These are phyloP conservation scores for Umbelopsis sp. DNA, from an alignment of 371 early-diverging fungal species.

Conservation along the genomic window DNA sequence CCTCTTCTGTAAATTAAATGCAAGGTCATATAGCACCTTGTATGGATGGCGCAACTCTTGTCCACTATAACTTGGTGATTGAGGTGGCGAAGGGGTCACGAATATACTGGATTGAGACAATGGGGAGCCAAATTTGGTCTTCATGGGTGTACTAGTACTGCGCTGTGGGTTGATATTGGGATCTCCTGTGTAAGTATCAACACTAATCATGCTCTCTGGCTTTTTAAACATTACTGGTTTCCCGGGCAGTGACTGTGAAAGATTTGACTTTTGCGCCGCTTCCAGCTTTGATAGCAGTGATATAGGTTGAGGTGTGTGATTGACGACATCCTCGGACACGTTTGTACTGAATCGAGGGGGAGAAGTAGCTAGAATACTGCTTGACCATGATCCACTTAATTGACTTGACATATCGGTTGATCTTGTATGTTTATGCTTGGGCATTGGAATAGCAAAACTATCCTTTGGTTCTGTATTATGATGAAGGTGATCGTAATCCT, in stretches of 20 bases:
- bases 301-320: neutral
- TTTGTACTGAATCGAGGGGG: neutral
- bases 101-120: constrained; percentile 5
- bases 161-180: neutral
- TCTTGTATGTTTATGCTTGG: neutral
- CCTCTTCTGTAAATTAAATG: constrained; percentile 27
- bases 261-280: neutral
- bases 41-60: neutral
- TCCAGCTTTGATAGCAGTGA: constrained; percentile 8
- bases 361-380: constrained; percentile 5
- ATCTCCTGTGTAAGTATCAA: neutral
- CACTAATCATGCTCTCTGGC: neutral
- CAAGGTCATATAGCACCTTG: constrained; percentile 2
- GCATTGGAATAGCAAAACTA: neutral
- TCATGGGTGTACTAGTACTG: neutral
- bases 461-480: neutral
- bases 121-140: constrained; percentile 14
- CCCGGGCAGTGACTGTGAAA: neutral
- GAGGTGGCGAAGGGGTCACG: constrained; percentile 7
- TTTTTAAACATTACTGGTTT: neutral
- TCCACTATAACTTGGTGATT: constrained; percentile 2
- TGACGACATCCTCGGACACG: neutral
- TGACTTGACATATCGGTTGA: neutral
- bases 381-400: constrained; percentile 11
- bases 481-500: neutral